These are phyloP conservation scores for Nakazawaea populi DNA, from an alignment of 805 yeast genomes.

Conservation along the genomic window DNA sequence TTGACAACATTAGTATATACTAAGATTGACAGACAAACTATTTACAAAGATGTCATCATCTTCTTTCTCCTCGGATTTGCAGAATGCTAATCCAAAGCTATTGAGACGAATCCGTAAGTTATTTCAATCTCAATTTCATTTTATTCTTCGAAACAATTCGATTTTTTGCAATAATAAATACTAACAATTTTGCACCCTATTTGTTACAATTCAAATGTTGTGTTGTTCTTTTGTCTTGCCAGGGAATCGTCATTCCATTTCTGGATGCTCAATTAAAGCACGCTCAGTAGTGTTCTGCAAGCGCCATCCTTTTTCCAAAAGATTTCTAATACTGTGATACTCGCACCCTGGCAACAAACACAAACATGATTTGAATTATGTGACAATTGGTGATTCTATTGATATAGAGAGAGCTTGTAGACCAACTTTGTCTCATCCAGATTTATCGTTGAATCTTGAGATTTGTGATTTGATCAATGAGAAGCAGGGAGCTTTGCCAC, in stretches of 20 bases:
- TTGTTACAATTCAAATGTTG: too few species aligned
- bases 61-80: constrained; percentile 14
- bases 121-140: neutral
- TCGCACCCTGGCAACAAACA: neutral
- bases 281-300: too few species aligned
- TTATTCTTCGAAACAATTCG: too few species aligned
- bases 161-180: too few species aligned
- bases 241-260: too few species aligned
- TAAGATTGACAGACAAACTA: too few species aligned
- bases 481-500: constrained; percentile 84
- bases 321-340: too few species aligned
- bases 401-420: constrained; percentile 75
- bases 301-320: too few species aligned
- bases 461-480: constrained; percentile 91
- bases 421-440: constrained; percentile 78
- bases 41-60: neutral
- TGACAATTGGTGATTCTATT: neutral
- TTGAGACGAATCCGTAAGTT: constrained; percentile 29
- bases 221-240: too few species aligned
- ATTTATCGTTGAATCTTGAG: constrained; percentile 80
- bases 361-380: neutral
- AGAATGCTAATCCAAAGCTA: constrained; percentile 30
- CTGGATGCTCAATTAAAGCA: too few species aligned
- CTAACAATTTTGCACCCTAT: too few species aligned
- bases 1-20: too few species aligned